phyloP scores from a whole-genome alignment of 441 rosid genomes.

The Jatropha multifida region DNA sequence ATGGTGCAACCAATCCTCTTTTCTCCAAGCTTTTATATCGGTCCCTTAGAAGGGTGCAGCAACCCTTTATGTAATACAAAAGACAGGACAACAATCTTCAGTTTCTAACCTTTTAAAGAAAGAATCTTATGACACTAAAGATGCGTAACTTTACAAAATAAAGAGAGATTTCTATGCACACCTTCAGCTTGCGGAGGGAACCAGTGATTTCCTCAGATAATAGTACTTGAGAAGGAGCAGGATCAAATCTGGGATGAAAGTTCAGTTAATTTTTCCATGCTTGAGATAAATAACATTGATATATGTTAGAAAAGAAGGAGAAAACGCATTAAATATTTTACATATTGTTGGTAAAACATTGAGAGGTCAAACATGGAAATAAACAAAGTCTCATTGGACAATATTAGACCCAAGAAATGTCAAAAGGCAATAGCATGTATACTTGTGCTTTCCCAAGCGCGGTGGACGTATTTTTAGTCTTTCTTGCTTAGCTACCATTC shows the following conservation, averaged over 20 bases:
- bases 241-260: constrained; percentile 55
- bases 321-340: neutral
- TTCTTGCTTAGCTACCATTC: constrained; percentile 62
- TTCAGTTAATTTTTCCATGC: neutral
- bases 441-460: constrained; percentile 91
- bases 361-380: neutral
- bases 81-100: constrained; percentile 1
- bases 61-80: constrained; percentile 45
- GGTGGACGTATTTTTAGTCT: constrained; percentile 73
- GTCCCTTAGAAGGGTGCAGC: constrained; percentile 78
- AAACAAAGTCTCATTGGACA: neutral
- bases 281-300: neutral
- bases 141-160: neutral
- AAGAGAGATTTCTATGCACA: constrained; percentile 18
- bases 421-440: constrained; percentile 24
- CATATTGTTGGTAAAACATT: neutral
- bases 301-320: neutral
- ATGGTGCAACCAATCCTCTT: constrained; percentile 78
- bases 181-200: constrained; percentile 83
- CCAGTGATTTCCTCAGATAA: constrained; percentile 88
- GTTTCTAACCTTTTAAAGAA: neutral
- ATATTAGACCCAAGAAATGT: neutral
- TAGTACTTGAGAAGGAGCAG: constrained; percentile 83
- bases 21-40: constrained; percentile 87
- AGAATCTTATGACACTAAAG: constrained; percentile 4